Conservation (phyloP, 2,329 filamentous ascomycete genomes). For the Fusarium temperatum region DNA sequence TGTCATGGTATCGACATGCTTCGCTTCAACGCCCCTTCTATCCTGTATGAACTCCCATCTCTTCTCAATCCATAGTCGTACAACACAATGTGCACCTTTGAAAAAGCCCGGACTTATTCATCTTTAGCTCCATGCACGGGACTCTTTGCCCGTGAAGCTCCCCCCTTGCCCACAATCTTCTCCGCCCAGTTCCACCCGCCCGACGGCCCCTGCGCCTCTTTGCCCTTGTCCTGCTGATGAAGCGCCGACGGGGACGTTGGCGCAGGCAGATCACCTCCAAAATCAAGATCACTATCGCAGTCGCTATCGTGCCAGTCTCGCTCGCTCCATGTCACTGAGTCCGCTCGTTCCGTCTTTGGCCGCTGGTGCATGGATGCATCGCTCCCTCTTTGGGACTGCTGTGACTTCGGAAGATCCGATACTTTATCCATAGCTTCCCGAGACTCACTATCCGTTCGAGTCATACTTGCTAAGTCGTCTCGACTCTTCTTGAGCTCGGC, state of each 20-base stretch:
- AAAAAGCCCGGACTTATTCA: neutral
- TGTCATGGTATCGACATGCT: neutral
- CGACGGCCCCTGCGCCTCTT: conserved; percentile 32
- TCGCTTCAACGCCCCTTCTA: conserved; percentile 27
- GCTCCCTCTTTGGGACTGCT: conserved; percentile 32
- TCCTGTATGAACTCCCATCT: conserved; percentile 14
- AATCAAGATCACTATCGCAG: conserved; percentile 42
- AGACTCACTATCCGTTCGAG: conserved; percentile 43
- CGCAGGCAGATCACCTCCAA: conserved; percentile 33
- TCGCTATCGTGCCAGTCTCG: conserved; percentile 45
- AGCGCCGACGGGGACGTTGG: conserved; percentile 22
- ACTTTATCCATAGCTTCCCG: conserved; percentile 56
- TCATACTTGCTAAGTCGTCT: conserved; percentile 22
- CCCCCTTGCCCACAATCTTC: conserved; percentile 61
- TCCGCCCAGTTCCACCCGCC: conserved; percentile 62
- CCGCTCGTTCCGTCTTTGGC: conserved; percentile 47
- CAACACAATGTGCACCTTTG: neutral
- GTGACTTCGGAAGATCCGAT: conserved; percentile 52
- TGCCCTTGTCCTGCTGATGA: conserved; percentile 33
- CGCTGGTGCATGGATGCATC: conserved; percentile 27
- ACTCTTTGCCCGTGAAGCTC: conserved; percentile 44
- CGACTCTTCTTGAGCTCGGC: conserved; percentile 64
- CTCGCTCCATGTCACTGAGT: conserved; percentile 71
- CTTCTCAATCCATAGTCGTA: conserved; percentile 11
- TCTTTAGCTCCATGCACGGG: conserved; percentile 33